phyloP scores from a whole-genome alignment of 805 yeast species.

The Candida multigemmis region DNA sequence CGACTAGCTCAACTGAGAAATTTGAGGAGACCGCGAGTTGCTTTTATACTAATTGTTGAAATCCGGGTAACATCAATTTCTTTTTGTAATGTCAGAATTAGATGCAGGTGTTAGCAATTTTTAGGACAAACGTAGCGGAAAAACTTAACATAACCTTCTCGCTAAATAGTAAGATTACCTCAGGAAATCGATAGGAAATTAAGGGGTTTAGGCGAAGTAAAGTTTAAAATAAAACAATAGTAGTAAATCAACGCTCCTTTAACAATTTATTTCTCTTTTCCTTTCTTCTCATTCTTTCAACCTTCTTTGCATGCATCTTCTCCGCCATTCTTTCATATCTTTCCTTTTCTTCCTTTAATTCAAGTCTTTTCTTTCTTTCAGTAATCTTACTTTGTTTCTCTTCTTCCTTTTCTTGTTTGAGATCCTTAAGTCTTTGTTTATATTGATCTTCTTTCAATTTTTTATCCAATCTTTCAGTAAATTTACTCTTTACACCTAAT shows the following conservation, averaged over 20 bases:
- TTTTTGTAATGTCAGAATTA: neutral
- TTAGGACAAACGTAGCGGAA: no score
- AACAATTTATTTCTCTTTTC: conserved; percentile 93
- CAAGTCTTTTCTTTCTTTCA: conserved; percentile 63
- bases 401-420: conserved; percentile 71
- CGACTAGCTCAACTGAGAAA: neutral
- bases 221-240: no score
- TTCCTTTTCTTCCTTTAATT: conserved; percentile 79
- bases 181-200: no score
- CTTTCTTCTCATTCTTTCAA: conserved; percentile 79
- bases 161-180: no score
- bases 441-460: conserved; percentile 56
- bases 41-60: conserved; percentile 9
- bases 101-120: no score
- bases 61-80: conserved; percentile 10
- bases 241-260: conserved; percentile 78
- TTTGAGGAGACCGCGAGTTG: conserved; percentile 5
- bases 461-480: conserved; percentile 51
- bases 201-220: no score
- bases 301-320: conserved; percentile 86
- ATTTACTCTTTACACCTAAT: conserved; percentile 41
- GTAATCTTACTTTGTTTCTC: conserved; percentile 45
- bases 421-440: conserved; percentile 58
- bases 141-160: no score
- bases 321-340: conserved; percentile 75